Evolutionary conservation across 2,329 filamentous ascomycete species (phyloP), one percentile per base, ranked within the genome.

Genomic region (Drechslera avenae): DNA sequence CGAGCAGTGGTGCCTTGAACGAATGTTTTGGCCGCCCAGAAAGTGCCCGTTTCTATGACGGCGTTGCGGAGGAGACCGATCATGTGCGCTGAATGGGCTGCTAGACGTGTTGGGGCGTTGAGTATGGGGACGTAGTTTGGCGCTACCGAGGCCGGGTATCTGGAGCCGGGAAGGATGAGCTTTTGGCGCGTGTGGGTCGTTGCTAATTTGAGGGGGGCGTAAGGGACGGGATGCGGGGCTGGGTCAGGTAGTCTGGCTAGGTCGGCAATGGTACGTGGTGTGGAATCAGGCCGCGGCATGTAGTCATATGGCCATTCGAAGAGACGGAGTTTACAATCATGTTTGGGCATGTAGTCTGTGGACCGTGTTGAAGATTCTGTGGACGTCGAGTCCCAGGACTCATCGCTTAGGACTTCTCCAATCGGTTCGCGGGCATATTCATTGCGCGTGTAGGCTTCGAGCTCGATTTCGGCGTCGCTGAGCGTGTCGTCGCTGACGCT

Each of bases 1-100:
- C 51, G 39, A 0, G 60, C 69, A 28, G 66, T 69, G 54, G 60
- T 66, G 17, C 56, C 57, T 33, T 71, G 67, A 0, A 72, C 48
- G 3, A 50, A 42, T 0, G 69, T 72, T 10, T 68, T 63, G 2
- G 36, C n/a, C 2, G 59, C 58, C 70, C 70, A 73, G 1, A 59
- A 28, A 2, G 39, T 10, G 6, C 59, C 69, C 12, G 48, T 52
- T 36, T 72, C 68, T 21, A 71, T 60, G 0, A 37, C 30, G 1
- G 68, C 67, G 6, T 56, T 54, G 9, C 54, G 43, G 0, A 73
- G 54, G 0, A 61, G 30, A 2, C 60, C 59, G 5, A 54, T 39
- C 6, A 68, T 28, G 7, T 60, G 45, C 3, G 21, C 21, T 23
- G 21, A 67, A 1, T 66, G 68, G 4, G 59, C 67, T 17, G 53